Evolutionary conservation across 164 flowering plant species (phyloP), one percentile per base, ranked within the genome.

Genomic region (Santalum album): DNA sequence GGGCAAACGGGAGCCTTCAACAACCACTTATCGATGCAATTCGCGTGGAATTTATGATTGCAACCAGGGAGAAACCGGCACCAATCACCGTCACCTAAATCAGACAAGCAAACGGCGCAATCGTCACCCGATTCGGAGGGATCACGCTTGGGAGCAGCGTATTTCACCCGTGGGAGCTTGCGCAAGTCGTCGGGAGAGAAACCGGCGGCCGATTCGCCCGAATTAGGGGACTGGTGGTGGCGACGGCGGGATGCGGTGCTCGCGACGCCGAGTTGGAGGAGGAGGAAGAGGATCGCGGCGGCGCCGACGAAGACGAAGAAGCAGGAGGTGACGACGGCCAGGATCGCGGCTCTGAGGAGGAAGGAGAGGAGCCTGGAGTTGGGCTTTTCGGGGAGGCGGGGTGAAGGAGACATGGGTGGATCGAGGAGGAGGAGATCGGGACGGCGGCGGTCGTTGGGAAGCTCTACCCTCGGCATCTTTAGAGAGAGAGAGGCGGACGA

Each of bases 31-130:
- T 83, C 90, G 14, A 83, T 64, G 34, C 94, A 86, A 27, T 52
- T 60, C 36, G 64, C 60, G 54, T 86, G 94, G 49, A 83, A 86
- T 16, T 70, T 66, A 50, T 86, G 94, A n/a, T 64, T 60, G 51
- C 90, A 86, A 12, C 57, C 56, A 1, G 61, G 71, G 12, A 86
- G 75, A 20, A 51, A 39, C 47, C 95, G 49, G 60, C 82, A 81
- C 54, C 71, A 51, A 16, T 81, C 86, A 2, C 81, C 90, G 1
- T 65, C 59, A 10, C 48, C 40, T 18, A 78, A 66, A 19, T 42
- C 61, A 12, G 81, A 90, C 64, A 83, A 67, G 62, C 90, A 86
- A 25, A 86, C 73, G 19, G 71, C 77, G 43, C 90, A 86, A 12
- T 74, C 77, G 17, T 24, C 34, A 19, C 48, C 23, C 21, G 29